Conservation (phyloP, 2,329 filamentous ascomycete species). For the Phaeosphaeriaceae sp. region DNA sequence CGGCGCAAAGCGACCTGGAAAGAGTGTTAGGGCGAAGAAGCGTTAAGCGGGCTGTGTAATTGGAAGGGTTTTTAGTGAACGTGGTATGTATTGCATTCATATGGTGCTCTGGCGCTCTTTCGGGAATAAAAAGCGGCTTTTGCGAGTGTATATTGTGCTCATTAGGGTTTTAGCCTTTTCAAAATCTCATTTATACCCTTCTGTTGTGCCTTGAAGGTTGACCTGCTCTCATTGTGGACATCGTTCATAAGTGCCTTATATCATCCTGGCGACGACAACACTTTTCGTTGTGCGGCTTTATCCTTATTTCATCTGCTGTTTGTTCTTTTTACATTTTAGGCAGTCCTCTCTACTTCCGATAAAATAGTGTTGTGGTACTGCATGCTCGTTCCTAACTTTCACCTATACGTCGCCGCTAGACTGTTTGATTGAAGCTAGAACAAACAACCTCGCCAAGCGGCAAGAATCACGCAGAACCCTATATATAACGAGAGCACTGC, state of each 20-base stretch:
- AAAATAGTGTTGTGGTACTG: too few species aligned
- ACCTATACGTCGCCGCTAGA: too few species aligned
- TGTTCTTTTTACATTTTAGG: background rate
- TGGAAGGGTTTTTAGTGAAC: background rate
- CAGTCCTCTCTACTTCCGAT: background rate
- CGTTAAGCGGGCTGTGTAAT: conserved; percentile 5
- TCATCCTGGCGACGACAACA: conserved; percentile 4
- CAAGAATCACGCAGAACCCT: too few species aligned
- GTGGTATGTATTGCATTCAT: conserved; percentile 16
- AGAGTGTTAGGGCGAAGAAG: conserved; percentile 43
- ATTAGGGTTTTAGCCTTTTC: conserved; percentile 5
- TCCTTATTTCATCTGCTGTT: background rate
- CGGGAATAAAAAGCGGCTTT: background rate
- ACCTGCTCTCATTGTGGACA: background rate
- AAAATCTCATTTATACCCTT: conserved; percentile 24
- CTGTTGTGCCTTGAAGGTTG: background rate
- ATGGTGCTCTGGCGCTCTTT: conserved; percentile 35
- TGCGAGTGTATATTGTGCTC: conserved; percentile 2
- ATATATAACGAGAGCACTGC: background rate
- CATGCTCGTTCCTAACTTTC: too few species aligned
- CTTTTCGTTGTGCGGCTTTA: background rate
- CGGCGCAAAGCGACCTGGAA: conserved; percentile 42
- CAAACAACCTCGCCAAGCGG: too few species aligned
- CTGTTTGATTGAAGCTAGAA: too few species aligned
- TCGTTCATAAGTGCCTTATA: background rate